Conservation (phyloP, 345 rosid species). For the Citrus unshiu region DNA sequence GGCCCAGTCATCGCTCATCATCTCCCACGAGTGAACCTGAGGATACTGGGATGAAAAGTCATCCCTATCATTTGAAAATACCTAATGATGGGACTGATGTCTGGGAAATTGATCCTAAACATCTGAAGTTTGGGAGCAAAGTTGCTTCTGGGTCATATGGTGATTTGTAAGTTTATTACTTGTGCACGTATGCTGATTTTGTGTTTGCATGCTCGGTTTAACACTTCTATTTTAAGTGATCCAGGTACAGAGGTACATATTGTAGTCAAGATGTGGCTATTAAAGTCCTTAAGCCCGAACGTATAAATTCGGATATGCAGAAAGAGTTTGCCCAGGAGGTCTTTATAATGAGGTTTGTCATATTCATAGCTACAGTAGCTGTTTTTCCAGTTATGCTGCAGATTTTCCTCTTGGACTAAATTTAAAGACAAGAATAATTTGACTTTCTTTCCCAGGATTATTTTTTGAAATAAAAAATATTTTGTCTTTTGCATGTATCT, state of each 20-base stretch:
- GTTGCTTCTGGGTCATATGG: conserved; percentile 98
- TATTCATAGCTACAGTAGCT: neutral
- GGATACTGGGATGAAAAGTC: conserved; percentile 26
- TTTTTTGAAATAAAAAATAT: neutral
- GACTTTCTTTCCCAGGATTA: neutral
- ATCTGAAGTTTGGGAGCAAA: conserved; percentile 69
- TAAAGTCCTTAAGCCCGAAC: conserved; percentile 94
- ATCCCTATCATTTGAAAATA: conserved; percentile 59
- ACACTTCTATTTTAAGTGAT: conserved; percentile 11
- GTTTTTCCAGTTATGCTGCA: conserved; percentile 2
- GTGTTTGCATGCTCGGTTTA: neutral
- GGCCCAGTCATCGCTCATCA: conserved; percentile 44
- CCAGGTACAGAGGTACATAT: conserved; percentile 90
- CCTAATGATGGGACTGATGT: conserved; percentile 93
- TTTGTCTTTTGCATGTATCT: neutral
- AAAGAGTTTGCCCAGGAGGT: conserved; percentile 98
- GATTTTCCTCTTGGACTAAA: neutral
- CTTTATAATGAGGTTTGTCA: conserved; percentile 81
- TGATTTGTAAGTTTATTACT: conserved; percentile 68
- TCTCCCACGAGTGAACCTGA: conserved; percentile 50
- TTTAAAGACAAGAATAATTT: neutral
- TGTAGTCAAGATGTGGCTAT: conserved; percentile 97
- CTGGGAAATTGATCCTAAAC: conserved; percentile 83
- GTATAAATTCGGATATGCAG: conserved; percentile 73
- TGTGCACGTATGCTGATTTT: conserved; percentile 3